A percentile compares a stretch with the other conserved stretches of the same genome.
Evolutionary conservation across 2,329 filamentous ascomycete genomes (phyloP).

Genomic region (Didymella lethalis): DNA sequence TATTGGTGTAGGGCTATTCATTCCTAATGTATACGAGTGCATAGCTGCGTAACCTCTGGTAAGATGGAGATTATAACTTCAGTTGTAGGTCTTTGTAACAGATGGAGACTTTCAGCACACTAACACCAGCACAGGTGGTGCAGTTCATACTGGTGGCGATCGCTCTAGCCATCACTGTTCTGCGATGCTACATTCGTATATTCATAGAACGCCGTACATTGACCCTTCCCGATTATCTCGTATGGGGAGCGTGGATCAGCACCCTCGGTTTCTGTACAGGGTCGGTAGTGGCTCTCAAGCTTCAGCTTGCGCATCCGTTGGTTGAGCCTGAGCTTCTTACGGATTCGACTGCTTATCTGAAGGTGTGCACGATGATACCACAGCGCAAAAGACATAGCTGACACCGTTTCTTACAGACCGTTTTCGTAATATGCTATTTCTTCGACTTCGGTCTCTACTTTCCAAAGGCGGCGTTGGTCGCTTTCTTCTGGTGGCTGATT

Average conservation of each 20-base stretch:
- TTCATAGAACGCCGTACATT: slow-evolving; percentile 25
- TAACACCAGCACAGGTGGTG: slow-evolving; percentile 17
- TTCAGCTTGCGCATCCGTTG: slow-evolving; percentile 29
- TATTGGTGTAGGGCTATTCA: not conserved
- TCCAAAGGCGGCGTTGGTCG: slow-evolving; percentile 30
- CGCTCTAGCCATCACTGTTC: slow-evolving; percentile 25
- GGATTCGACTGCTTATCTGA: slow-evolving; percentile 30
- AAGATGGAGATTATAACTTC: slow-evolving; percentile 22
- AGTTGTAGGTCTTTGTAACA: slow-evolving; percentile 10
- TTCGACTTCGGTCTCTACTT: slow-evolving; percentile 36
- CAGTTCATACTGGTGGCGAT: slow-evolving; percentile 28
- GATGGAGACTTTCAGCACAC: not conserved
- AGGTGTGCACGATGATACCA: slow-evolving; percentile 7
- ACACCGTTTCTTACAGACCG: slow-evolving; percentile 20
- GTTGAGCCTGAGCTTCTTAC: slow-evolving; percentile 25
- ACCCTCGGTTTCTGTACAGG: slow-evolving; percentile 30
- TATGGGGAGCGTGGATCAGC: slow-evolving; percentile 34
- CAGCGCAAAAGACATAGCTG: not conserved
- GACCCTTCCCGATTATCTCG: slow-evolving; percentile 30
- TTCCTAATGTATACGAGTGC: slow-evolving; percentile 6
- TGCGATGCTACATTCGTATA: slow-evolving; percentile 32
- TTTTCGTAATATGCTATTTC: slow-evolving; percentile 30
- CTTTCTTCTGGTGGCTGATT: slow-evolving; percentile 40
- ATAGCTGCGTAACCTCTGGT: slow-evolving; percentile 2
- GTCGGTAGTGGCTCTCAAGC: slow-evolving; percentile 26